Base-by-base conservation (phyloP, 129 eudicot species). In the Erigeron canadensis region DNA sequence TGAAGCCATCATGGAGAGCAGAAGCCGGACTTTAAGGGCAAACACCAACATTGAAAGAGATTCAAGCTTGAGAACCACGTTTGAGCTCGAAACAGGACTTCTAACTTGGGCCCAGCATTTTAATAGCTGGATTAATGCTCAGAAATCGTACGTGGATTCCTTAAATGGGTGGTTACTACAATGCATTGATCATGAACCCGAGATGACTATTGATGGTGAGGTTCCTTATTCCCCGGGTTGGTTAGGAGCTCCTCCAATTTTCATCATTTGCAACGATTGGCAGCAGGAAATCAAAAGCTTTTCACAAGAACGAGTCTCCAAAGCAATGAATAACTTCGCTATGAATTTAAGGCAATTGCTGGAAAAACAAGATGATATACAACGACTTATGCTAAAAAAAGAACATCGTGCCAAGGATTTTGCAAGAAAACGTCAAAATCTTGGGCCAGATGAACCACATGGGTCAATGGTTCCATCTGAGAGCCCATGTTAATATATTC, bases 181-280 rank as follows among this genome's bases (percentile, higher is more conserved):
- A 22, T 94, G 94, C 71, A 84, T 94, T 60, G 65, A 84, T 47
- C 79, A 94, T 62, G 76, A 86, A 72, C 91, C 85, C 7, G 97
- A 90, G 76, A 75, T 72, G 41, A 94, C 96, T n/a, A 74, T 87
- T 5, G 99, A 94, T 74, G 99, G 99, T 45, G 70, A 71, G n/a
- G 75, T 80, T n/a, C 97, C 99, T 44, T 90, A 75, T 77, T 94
- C 99, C 40, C 97, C 99, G 0, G 91, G 89, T 37, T 85, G 88
- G 6, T 63, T 94, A 28, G 97, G 97, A 8, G 94, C 97, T 43
- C 99, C 99, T 22, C 96, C 93, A 4, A 85, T 94, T 19, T 90
- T 90, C 58, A 74, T 90, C 64, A 86, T 86, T 13, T 90, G 89
- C 84, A 81, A 87, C 38, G 97, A 94, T 62, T 94, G 99, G 99